Percentiles rank a stretch among this genome's conserved stretches.
Conservation (phyloP, 2,329 filamentous ascomycete species). For the Chrysoporthe deuterocubensis region DNA sequence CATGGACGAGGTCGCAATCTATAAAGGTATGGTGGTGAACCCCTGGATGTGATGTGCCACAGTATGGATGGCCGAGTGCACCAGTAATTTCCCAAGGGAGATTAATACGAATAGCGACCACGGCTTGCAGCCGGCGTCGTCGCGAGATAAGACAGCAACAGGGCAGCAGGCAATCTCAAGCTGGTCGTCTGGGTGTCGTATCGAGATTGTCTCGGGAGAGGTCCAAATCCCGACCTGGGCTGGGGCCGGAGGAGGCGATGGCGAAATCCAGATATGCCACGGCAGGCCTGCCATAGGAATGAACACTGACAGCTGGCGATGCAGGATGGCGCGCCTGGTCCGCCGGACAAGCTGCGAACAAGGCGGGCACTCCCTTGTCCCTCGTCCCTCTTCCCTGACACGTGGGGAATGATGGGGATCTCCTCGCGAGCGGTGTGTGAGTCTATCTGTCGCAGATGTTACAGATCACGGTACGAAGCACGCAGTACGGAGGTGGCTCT, state of each 20-base stretch:
- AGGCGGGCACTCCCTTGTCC: background rate
- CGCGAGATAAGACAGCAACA: background rate
- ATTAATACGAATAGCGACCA: constrained; percentile 5
- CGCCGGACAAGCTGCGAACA: background rate
- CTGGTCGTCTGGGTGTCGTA: background rate
- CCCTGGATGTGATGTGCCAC: constrained; percentile 3
- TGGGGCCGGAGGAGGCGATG: background rate
- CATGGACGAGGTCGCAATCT: background rate
- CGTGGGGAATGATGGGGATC: constrained; percentile 8
- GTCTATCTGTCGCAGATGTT: constrained; percentile 5
- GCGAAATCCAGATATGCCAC: background rate
- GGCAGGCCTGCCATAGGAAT: background rate
- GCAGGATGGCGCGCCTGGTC: background rate
- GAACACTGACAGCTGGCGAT: constrained; percentile 9
- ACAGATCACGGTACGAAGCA: constrained; percentile 3
- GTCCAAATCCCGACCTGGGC: background rate
- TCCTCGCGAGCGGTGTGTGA: constrained; percentile 17
- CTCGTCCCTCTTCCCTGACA: constrained; percentile 9
- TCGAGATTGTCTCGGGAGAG: background rate
- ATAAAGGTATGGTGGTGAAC: constrained; percentile 1
- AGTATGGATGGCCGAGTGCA: background rate
- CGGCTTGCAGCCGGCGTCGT: constrained; percentile 5
- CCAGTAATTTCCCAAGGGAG: constrained; percentile 15
- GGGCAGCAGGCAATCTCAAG: constrained; percentile 6
- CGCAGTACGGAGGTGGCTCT: too few species aligned